These are phyloP conservation scores for Picochlorum sp. DNA, from an alignment of 139 green algal species.

Conservation along the genomic window DNA sequence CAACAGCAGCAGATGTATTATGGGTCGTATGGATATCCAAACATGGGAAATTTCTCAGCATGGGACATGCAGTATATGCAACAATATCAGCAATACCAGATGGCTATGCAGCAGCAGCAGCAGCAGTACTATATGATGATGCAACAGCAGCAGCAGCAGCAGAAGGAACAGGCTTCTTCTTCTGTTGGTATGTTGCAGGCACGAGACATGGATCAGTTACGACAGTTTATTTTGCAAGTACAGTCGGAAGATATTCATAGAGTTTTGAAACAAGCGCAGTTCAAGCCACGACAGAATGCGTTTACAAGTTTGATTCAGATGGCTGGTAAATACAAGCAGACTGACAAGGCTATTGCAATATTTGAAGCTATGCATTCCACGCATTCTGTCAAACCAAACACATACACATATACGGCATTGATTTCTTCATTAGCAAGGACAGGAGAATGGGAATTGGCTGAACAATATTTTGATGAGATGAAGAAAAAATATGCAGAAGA, in stretches of 20 bases:
- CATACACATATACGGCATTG: conserved; percentile 25
- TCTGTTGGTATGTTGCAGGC: background rate
- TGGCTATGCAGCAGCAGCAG: too few relatives aligned
- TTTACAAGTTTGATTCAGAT: conserved; percentile 43
- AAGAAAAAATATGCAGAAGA: conserved; percentile 2
- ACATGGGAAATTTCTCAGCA: background rate
- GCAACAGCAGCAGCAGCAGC: too few relatives aligned
- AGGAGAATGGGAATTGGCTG: conserved; percentile 34
- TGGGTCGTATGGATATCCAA: background rate
- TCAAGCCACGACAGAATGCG: conserved; percentile 25
- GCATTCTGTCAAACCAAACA: conserved; percentile 21
- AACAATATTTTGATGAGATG: conserved; percentile 38
- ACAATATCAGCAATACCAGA: too few relatives aligned
- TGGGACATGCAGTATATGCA: too few relatives aligned
- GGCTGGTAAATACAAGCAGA: conserved; percentile 18
- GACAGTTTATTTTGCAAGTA: background rate
- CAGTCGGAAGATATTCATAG: background rate
- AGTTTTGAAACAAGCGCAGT: conserved; percentile 4
- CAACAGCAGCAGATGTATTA: background rate
- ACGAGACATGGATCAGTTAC: conserved; percentile 7
- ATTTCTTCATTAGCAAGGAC: conserved; percentile 24
- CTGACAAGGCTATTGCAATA: conserved; percentile 33
- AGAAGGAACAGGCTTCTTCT: too few relatives aligned
- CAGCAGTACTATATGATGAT: too few relatives aligned
- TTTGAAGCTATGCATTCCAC: conserved; percentile 28